These are phyloP conservation scores for Xylaria sp. DNA, from an alignment of 495 filamentous ascomycete genomes.

Conservation along the genomic window DNA sequence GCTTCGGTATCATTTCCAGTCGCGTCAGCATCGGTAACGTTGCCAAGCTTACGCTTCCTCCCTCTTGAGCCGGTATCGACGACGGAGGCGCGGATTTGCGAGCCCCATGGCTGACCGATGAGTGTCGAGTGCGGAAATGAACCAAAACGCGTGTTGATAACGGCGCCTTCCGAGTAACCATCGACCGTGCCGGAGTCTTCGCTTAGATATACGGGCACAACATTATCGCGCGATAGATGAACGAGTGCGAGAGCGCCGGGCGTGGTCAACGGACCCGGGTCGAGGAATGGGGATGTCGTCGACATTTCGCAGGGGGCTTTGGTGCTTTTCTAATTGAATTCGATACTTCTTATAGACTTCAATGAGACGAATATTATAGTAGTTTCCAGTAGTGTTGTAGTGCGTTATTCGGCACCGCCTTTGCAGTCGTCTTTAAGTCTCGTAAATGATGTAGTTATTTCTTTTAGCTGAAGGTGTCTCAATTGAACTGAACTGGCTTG, in stretches of 20 bases:
- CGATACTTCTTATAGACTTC: not conserved
- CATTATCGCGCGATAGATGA: constrained; percentile 82
- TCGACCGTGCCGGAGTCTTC: constrained; percentile 63
- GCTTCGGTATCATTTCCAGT: constrained; percentile 39
- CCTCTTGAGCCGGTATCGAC: constrained; percentile 88
- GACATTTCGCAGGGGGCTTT: constrained; percentile 37
- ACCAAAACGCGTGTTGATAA: constrained; percentile 92
- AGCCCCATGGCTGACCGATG: constrained; percentile 83
- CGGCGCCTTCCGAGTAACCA: constrained; percentile 80
- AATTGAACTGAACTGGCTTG: not conserved
- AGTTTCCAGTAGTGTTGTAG: not conserved
- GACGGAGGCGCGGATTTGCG: constrained; percentile 85
- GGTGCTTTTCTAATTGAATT: not conserved
- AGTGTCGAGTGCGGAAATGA: constrained; percentile 93
- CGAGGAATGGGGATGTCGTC: constrained; percentile 71
- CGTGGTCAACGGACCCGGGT: constrained; percentile 63
- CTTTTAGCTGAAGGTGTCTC: too few relatives aligned
- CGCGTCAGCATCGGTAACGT: constrained; percentile 36
- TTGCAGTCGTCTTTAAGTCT: not conserved
- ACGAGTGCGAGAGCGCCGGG: constrained; percentile 73
- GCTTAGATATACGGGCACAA: constrained; percentile 75
- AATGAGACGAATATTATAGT: not conserved
- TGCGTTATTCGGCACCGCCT: not conserved
- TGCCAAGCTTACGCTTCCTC: constrained; percentile 61
- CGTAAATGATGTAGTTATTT: not conserved